Percentiles rank a stretch among this genome's conserved stretches.
phyloP scores from a whole-genome alignment of 2,329 filamentous ascomycete genomes.

The Aspergillus neotritici region DNA sequence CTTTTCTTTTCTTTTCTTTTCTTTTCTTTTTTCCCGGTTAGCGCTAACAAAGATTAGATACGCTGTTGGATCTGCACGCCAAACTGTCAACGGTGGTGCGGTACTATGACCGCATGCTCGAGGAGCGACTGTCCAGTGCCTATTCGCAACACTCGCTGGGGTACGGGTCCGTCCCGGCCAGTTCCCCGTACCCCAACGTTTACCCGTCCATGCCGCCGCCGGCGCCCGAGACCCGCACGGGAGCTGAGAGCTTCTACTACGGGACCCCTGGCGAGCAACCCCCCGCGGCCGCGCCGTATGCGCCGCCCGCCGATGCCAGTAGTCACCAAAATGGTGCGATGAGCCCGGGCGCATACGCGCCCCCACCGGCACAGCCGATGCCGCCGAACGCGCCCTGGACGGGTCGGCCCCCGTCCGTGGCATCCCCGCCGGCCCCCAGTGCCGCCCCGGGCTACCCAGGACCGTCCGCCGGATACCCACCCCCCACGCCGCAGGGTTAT shows the following conservation, averaged over 20 bases:
- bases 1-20: not conserved
- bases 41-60: slow-evolving; percentile 54
- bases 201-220: slow-evolving; percentile 66
- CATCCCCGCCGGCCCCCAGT: slow-evolving; percentile 17
- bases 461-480: not conserved
- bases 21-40: not conserved
- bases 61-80: slow-evolving; percentile 84
- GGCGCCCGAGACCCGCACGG: slow-evolving; percentile 44
- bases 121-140: slow-evolving; percentile 87
- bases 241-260: slow-evolving; percentile 77
- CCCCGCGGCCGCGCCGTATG: slow-evolving; percentile 47
- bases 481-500: slow-evolving; percentile 16
- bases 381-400: slow-evolving; percentile 18
- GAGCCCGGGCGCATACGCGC: slow-evolving; percentile 19
- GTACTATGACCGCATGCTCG: slow-evolving; percentile 97
- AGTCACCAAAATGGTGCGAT: slow-evolving; percentile 7
- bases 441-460: slow-evolving; percentile 14
- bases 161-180: slow-evolving; percentile 47
- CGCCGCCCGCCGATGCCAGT: slow-evolving; percentile 23
- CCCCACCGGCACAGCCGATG: slow-evolving; percentile 12
- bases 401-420: slow-evolving; percentile 13
- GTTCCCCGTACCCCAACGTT: slow-evolving; percentile 51
- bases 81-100: slow-evolving; percentile 94
- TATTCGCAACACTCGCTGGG: slow-evolving; percentile 75
- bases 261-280: slow-evolving; percentile 53